Evolutionary conservation across 805 yeast species (phyloP).

Genomic region (Starmerella powellii): DNA sequence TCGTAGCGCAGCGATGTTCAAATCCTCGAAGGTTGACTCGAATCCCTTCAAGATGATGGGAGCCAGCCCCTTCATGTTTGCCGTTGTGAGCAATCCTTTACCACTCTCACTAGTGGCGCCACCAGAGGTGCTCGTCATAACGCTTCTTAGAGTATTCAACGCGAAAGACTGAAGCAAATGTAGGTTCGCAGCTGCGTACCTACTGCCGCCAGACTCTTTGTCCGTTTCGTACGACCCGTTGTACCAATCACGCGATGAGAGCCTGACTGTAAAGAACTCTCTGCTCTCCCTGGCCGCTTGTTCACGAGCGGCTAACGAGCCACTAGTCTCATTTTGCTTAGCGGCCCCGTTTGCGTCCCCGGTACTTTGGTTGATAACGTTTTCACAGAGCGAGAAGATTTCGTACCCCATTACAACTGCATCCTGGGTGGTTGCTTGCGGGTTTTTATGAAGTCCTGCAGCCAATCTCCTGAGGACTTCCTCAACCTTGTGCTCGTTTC

Average conservation of each 20-base stretch:
- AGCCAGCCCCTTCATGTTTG: constrained; percentile 57
- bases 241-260: constrained; percentile 43
- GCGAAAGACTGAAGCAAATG: constrained; percentile 62
- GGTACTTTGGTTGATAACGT: neutral
- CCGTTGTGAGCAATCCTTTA: constrained; percentile 39
- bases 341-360: constrained; percentile 6
- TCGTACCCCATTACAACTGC: constrained; percentile 64
- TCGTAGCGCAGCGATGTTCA: constrained; percentile 55
- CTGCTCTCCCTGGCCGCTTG: constrained; percentile 33
- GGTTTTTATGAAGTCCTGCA: constrained; percentile 65
- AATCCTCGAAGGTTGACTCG: constrained; percentile 59
- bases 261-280: constrained; percentile 62
- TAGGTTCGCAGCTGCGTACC: constrained; percentile 44
- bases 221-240: constrained; percentile 29
- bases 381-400: constrained; percentile 43
- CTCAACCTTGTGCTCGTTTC: constrained; percentile 60
- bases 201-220: constrained; percentile 25
- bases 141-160: constrained; percentile 60
- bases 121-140: constrained; percentile 48
- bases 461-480: constrained; percentile 68
- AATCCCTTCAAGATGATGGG: constrained; percentile 57
- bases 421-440: constrained; percentile 43
- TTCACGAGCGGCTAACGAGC: constrained; percentile 16
- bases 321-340: constrained; percentile 16
- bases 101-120: constrained; percentile 19